These are phyloP conservation scores for Schizochytrium sp. DNA, from an alignment of 108 stramenopile species.

Conservation along the genomic window DNA sequence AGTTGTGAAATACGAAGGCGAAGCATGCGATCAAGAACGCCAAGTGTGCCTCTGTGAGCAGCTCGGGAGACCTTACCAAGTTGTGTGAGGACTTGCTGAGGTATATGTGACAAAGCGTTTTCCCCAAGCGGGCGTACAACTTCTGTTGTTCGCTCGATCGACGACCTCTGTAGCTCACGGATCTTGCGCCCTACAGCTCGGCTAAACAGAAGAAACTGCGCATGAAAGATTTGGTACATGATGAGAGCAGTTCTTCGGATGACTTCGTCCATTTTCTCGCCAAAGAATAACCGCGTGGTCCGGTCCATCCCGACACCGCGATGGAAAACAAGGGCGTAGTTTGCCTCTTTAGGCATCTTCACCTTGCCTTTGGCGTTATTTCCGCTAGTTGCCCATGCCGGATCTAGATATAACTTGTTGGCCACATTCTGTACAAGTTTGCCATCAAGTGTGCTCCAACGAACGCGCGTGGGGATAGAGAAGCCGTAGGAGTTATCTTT, in stretches of 20 bases:
- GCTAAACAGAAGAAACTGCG: neutral
- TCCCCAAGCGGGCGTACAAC: neutral
- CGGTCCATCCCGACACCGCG: conserved; percentile 61
- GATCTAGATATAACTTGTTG: conserved; percentile 16
- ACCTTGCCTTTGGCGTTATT: conserved; percentile 31
- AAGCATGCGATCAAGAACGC: conserved; percentile 27
- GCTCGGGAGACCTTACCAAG: neutral
- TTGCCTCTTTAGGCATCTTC: conserved; percentile 40
- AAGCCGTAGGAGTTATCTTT: conserved; percentile 40
- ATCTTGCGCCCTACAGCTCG: neutral
- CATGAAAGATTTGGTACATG: conserved; percentile 36
- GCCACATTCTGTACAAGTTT: conserved; percentile 23
- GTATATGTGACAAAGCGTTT: neutral
- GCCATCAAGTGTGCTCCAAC: conserved; percentile 14
- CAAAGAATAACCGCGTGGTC: conserved; percentile 21
- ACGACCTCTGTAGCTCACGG: neutral
- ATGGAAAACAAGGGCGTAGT: conserved; percentile 33
- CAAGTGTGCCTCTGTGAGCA: neutral
- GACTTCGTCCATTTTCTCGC: conserved; percentile 53
- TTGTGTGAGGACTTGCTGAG: neutral
- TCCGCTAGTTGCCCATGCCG: conserved; percentile 23
- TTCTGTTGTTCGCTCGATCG: neutral
- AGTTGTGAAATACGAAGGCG: conserved; percentile 42
- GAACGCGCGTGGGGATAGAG: conserved; percentile 48
- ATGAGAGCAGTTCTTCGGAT: conserved; percentile 43